Evolutionary conservation across 805 yeast genomes (phyloP), one percentile per base, ranked within the genome.

Genomic region (Candida loeiensis): DNA sequence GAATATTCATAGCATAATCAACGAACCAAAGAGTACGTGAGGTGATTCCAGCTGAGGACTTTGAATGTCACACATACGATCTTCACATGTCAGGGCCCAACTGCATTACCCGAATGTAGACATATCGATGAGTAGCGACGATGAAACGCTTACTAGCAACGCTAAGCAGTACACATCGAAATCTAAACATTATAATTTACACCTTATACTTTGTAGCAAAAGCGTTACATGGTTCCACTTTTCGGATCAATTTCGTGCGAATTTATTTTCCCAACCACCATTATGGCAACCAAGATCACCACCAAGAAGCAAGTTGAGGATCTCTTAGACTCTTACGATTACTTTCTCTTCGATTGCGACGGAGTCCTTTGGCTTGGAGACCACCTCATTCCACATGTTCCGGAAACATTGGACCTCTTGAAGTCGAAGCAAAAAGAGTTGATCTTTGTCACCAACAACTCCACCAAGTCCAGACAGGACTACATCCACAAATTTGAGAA

Each of bases 301-400:
- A 54, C 64, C 15, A 69, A 65, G 40, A 68, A 66, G 15, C 74
- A 74, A 24, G 84, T 76, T 4, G 63, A 74, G 38, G 54, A 64
- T 6, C 64, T 93, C 34, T 63, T 93, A 7, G 76, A 73, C 48
- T 56, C 71, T 38, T 85, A 83, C 59, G 96, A 89, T 56, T 88
- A 86, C 44, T 91, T 90, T 53, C 67, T 93, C 49, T 93, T 93
- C 58, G 99, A 93, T 56, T 93, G 99, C 66, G 99, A 93, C 58
- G 99, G 99, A 22, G 99, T 93, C 4, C 70, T 93, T 44, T 93
- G 99, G 99, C 65, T 85, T 36, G 98, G 98, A 2, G 80, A 77
- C 46, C 85, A 81, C 48, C 63, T 87, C 17, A 71, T 93, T 35
- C 97, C 97, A 5, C 67, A 76, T 13, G 85, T 87, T 2, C 73